Base-by-base conservation (phyloP, 2,329 filamentous ascomycete species). In the Fusarium kyushuense region DNA sequence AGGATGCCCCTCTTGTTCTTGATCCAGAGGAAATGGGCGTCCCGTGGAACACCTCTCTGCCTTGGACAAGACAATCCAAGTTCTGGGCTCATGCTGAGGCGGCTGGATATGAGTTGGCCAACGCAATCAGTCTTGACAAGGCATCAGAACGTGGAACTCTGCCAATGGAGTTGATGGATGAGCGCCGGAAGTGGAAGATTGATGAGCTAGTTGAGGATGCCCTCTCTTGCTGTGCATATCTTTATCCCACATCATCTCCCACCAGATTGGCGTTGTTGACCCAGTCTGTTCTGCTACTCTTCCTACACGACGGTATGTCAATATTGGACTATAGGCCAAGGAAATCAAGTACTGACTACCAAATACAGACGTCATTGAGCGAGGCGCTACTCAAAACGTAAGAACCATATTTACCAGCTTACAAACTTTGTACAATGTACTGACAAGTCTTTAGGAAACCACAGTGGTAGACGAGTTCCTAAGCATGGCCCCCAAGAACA, bases 191-290 rank as follows among this genome's bases (percentile, higher is more conserved):
- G 6, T 47, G 43, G 25, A 65, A 65, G 32, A 59, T 65, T n/a
- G 47, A 65, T 21, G 62, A 65, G 11, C 62, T 65, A 1, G 62
- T 65, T 11, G 62, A 65, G 21, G 54, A 65, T 43, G 62, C 46
- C 6, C 11, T 65, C 4, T 65, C 62, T 4, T 65, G 62, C 25
- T 47, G 46, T 5, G 32, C 36, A 4, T 65, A 65, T 21, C 62
- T 65, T 4, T 65, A 65, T 13, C 62, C 62, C 5, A 65, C 62
- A n/a, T 48, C 60, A 4, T 48, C 35, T 6, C 62, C 47, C 4
- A 54, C 10, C 1, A 47, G 60, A n/a, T n/a, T 65, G 23, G 47
- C 55, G 5, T 23, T 65, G 19, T 45, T 65, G 8, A 65, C 62
- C 3, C 60, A 65, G 19, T 46, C 62, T 5, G 32, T 65, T 9